Base-by-base conservation (phyloP, 805 yeast genomes). In the Ogataea paraovalis region DNA sequence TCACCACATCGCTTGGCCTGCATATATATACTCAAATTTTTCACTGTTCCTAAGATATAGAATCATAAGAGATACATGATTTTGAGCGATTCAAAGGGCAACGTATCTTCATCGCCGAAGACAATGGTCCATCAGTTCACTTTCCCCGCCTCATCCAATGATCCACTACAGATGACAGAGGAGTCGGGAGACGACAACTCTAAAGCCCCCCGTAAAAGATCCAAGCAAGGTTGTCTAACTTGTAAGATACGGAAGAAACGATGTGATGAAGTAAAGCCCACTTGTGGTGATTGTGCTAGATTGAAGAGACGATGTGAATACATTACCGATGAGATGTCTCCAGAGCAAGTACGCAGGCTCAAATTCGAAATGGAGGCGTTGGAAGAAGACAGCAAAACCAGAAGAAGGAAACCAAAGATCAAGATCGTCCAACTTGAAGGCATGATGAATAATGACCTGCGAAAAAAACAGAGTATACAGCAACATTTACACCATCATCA, bases 171-270 rank as follows among this genome's bases (percentile, higher is more conserved):
- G 33, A 34, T 30, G 16, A 14, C 34, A 7, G 36, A 16, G 14
- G 22, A 32, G 19, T 39, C 27, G 36, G 42, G n/a, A 36, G 36
- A 37, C n/a, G 33, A 28, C 14, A 22, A 23, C 6, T 14, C 16
- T 16, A 33, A 28, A 16, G 21, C 28, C 16, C 19, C 43, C 30
- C 48, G 54, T 8, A 70, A 63, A 54, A 61, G 78, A 52, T 76
- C 86, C 1, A 75, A 69, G 53, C 70, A 70, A n/a, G 88, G 89
- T 0, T 83, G 90, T 60, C 63, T 83, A 34, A 83, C 87, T 0
- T 83, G 90, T 63, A 83, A 83, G 57, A 69, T 78, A 33, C 66
- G 89, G 39, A 83, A 82, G 70, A 80, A 79, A 57, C 70, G 79
- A 53, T 79, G 84, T 57, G 74, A 77, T 52, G 82, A 78, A 54